Evolutionary conservation across 2,329 filamentous ascomycete species (phyloP).

Genomic region (Cladophialophora chaetospira): DNA sequence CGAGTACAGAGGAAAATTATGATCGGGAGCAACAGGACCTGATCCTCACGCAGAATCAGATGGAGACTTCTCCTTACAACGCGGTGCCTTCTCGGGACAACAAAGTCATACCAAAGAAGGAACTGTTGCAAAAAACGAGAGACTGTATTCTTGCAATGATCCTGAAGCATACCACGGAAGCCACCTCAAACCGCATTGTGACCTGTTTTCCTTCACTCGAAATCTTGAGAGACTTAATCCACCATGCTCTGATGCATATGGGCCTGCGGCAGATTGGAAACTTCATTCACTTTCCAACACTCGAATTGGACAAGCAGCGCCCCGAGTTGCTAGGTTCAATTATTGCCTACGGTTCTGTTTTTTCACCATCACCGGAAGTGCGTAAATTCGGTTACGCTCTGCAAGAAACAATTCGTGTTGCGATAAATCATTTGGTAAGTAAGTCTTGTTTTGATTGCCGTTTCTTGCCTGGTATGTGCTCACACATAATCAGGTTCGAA

Average conservation of each 20-base stretch:
- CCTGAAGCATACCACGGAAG: conserved; percentile 51
- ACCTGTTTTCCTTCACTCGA: conserved; percentile 45
- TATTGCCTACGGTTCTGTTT: conserved; percentile 42
- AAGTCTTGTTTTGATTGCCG: no score
- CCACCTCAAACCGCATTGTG: conserved; percentile 44
- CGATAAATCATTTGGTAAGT: conserved; percentile 27
- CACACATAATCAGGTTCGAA: conserved; percentile 1
- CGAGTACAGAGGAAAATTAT: conserved; percentile 33
- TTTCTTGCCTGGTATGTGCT: no score
- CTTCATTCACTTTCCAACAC: conserved; percentile 44
- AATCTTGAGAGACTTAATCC: conserved; percentile 43
- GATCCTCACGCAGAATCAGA: conserved; percentile 23
- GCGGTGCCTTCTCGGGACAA: neutral
- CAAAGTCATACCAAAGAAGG: neutral
- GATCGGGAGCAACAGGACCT: conserved; percentile 36
- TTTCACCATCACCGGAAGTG: conserved; percentile 42
- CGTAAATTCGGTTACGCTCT: conserved; percentile 47
- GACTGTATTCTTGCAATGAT: conserved; percentile 68
- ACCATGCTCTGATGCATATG: conserved; percentile 39
- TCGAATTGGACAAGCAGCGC: conserved; percentile 41
- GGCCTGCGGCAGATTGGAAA: conserved; percentile 35
- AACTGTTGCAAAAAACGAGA: conserved; percentile 34
- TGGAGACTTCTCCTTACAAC: neutral
- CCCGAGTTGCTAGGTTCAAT: conserved; percentile 44
- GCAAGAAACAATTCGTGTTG: conserved; percentile 42